A percentile compares a stretch with the other conserved stretches of the same genome.
These are phyloP conservation scores for Carex pumila DNA, from an alignment of 176 grass and related monocot genomes.

Conservation along the genomic window DNA sequence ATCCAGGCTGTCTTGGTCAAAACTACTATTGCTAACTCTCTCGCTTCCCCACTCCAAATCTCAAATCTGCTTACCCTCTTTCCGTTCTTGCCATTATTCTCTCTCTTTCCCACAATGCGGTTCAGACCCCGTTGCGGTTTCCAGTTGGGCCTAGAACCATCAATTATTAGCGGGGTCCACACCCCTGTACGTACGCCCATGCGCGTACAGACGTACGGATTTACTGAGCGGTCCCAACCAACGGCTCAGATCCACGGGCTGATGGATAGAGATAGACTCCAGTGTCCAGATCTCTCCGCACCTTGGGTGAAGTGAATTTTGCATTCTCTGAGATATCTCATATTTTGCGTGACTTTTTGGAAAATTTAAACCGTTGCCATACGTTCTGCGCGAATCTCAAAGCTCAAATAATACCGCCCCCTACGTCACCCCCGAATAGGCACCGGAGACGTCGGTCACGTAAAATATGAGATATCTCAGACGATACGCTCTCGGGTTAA, in stretches of 20 bases:
- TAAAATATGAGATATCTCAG: too few species aligned
- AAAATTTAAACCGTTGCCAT: too few species aligned
- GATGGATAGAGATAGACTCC: neutral
- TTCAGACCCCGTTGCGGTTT: constrained; percentile 17
- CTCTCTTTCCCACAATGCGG: neutral
- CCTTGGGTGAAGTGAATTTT: neutral
- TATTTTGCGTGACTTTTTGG: too few species aligned
- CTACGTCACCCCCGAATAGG: too few species aligned
- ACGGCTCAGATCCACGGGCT: constrained; percentile 2
- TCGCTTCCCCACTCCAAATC: neutral
- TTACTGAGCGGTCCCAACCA: neutral
- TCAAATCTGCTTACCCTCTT: neutral
- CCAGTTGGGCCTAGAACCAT: neutral
- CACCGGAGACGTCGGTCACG: too few species aligned
- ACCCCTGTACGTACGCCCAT: constrained; percentile 2
- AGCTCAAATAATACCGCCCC: too few species aligned
- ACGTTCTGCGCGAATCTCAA: too few species aligned
- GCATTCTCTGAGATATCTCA: too few species aligned
- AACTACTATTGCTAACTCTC: constrained; percentile 5
- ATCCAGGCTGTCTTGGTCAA: constrained; percentile 41
- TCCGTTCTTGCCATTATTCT: neutral
- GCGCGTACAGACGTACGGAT: constrained; percentile 23
- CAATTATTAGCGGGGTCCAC: constrained; percentile 16
- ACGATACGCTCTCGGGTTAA: neutral
- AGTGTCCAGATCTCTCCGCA: neutral